Base-by-base conservation (phyloP, 148 eudicot genomes). In the Spergularia bocconei region DNA sequence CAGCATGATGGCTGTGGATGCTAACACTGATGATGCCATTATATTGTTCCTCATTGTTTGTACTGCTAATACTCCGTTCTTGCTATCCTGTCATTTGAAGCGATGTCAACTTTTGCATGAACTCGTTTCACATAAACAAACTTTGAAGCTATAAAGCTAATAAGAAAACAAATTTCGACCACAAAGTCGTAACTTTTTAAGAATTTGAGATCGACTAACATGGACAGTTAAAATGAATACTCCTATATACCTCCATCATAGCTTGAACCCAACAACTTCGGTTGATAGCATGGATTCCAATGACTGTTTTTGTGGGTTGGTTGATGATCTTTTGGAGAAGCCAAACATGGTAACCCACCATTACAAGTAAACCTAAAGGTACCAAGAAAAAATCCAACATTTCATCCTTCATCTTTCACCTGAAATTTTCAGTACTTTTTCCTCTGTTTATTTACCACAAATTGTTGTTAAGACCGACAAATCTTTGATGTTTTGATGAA, bases 221-320 rank as follows among this genome's bases (percentile, higher is more conserved):
- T 11, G 11, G 19, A 20, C 16, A 25, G 19, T 17, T n/a, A n/a
- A n/a, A n/a, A n/a, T n/a, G n/a, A n/a, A n/a, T n/a, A n/a, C n/a
- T n/a, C n/a, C n/a, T n/a, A n/a, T n/a, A n/a, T n/a, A n/a, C n/a
- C 97, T 91, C 88, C 97, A 94, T 91, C 96, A 90, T 91, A 65
- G 93, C 87, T 17, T 67, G 71, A 72, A 91, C 97, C 97, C 98
- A 94, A 38, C 87, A 76, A 80, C 97, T 87, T 68, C 97, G 91
- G 79, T 87, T 88, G 71, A 86, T 79, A 53, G 98, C 89, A 75
- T 93, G 89, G 80, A 93, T 80, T 14, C 98, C 98, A 67, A 93
- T 62, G 51, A 93, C 84, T 25, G 97, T 91, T 68, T 72, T 79
- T 53, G 90, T 68, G 52, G 97, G 98, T 7, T 74, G 83, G 6